Conservation (phyloP, 495 filamentous ascomycete species). For the Aspergillus ostianus region DNA sequence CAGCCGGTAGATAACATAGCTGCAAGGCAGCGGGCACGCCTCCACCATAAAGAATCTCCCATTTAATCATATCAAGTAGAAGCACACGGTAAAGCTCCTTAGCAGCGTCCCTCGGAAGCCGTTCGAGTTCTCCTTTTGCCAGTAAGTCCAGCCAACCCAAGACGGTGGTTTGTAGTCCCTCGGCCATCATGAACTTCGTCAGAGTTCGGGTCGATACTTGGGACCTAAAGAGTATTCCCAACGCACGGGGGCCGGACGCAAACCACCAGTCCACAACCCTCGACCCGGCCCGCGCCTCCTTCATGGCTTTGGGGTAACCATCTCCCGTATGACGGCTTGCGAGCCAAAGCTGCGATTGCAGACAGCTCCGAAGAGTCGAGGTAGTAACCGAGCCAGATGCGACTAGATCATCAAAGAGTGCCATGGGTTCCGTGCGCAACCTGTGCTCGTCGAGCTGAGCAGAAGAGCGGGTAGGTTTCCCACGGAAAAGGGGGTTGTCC, state of each 20-base stretch:
- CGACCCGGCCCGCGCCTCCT: conserved; percentile 32
- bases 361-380: conserved; percentile 22
- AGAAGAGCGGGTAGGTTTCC: conserved; percentile 26
- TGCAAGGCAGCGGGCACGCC: conserved; percentile 32
- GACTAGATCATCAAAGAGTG: conserved; percentile 39
- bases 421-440: conserved; percentile 36
- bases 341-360: conserved; percentile 36
- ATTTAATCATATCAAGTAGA: conserved; percentile 30
- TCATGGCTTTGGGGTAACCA: conserved; percentile 29
- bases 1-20: conserved; percentile 30
- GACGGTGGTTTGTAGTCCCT: conserved; percentile 34
- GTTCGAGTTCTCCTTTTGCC: conserved; percentile 27
- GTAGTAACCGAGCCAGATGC: conserved; percentile 37
- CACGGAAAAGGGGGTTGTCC: conserved; percentile 62
- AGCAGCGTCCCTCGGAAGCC: conserved; percentile 22
- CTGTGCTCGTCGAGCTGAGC: conserved; percentile 15
- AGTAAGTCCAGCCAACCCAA: conserved; percentile 37
- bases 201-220: conserved; percentile 16
- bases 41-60: conserved; percentile 35
- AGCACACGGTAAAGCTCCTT: conserved; percentile 26
- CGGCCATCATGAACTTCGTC: conserved; percentile 42
- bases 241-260: conserved; percentile 32
- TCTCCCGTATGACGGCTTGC: conserved; percentile 18
- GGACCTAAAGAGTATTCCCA: conserved; percentile 29
- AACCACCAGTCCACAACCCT: conserved; percentile 42